Evolutionary conservation across 148 eudicot species (phyloP).

Genomic region (Mesembryanthemum crystallinum): DNA sequence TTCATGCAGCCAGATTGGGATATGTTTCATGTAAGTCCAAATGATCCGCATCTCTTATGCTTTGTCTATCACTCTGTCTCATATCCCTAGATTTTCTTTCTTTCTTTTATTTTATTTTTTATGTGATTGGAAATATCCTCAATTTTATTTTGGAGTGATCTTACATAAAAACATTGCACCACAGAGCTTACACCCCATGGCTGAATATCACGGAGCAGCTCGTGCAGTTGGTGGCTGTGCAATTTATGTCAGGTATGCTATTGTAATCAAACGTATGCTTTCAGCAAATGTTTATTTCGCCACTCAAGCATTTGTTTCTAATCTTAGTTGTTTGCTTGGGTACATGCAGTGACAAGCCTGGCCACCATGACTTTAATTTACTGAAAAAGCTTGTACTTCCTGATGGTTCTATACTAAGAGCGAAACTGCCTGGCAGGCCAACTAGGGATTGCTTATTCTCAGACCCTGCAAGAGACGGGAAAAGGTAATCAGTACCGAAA

Average conservation of each 20-base stretch:
- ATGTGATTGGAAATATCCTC: too few relatives aligned
- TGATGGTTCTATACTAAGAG: constrained; percentile 80
- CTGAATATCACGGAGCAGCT: constrained; percentile 92
- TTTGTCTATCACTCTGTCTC: not conserved
- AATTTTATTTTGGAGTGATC: not conserved
- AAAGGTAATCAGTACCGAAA: constrained; percentile 38
- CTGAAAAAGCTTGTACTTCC: constrained; percentile 80
- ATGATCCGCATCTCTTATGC: not conserved
- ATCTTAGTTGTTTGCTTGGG: not conserved
- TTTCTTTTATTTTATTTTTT: too few relatives aligned
- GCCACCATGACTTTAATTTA: constrained; percentile 74
- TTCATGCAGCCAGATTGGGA: constrained; percentile 99
- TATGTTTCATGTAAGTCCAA: constrained; percentile 81
- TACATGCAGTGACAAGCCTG: constrained; percentile 75
- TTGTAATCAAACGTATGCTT: not conserved
- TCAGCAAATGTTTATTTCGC: not conserved
- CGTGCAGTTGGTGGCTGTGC: constrained; percentile 92
- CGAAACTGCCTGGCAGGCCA: constrained; percentile 86
- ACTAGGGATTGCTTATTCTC: constrained; percentile 71
- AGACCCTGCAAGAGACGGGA: constrained; percentile 83
- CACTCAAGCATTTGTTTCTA: not conserved
- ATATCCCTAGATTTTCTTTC: too few relatives aligned
- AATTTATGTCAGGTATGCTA: constrained; percentile 71
- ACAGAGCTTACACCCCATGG: constrained; percentile 91
- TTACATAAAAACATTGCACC: constrained; percentile 13